These are phyloP conservation scores for Stipa capillata DNA, from an alignment of 176 grass and related monocot species.

Conservation along the genomic window DNA sequence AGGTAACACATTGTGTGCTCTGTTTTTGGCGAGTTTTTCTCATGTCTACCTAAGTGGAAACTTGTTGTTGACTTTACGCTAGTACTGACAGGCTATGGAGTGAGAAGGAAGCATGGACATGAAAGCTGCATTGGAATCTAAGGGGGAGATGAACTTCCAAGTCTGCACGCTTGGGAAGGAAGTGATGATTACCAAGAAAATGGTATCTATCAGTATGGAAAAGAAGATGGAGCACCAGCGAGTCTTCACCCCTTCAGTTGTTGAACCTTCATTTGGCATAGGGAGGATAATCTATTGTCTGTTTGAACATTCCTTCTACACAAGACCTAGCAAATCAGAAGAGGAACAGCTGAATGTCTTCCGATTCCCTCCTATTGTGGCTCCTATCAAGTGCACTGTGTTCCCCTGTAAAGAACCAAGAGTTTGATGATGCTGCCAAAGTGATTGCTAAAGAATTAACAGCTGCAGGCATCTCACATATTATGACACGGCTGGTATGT, in stretches of 20 bases:
- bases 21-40: background rate
- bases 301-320: constrained; percentile 80
- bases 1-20: constrained; percentile 22
- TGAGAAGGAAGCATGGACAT: constrained; percentile 71
- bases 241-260: constrained; percentile 70
- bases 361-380: constrained; percentile 60
- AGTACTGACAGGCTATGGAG: constrained; percentile 46
- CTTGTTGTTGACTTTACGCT: background rate
- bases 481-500: constrained; percentile 69
- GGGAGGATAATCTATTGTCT: constrained; percentile 77
- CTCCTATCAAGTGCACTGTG: constrained; percentile 85
- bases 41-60: background rate
- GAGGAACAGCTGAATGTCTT: constrained; percentile 81
- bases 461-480: constrained; percentile 50
- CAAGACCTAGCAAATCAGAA: constrained; percentile 62
- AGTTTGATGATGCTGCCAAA: constrained; percentile 62
- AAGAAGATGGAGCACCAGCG: constrained; percentile 80
- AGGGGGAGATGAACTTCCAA: constrained; percentile 42
- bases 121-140: constrained; percentile 61
- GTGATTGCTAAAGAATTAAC: constrained; percentile 49
- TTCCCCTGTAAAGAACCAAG: constrained; percentile 68
- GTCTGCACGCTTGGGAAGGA: constrained; percentile 59
- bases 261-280: constrained; percentile 83
- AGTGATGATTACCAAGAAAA: constrained; percentile 59
- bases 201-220: constrained; percentile 70